Base-by-base conservation (phyloP, 306 rosid species). In the Carpinus fangiana region DNA sequence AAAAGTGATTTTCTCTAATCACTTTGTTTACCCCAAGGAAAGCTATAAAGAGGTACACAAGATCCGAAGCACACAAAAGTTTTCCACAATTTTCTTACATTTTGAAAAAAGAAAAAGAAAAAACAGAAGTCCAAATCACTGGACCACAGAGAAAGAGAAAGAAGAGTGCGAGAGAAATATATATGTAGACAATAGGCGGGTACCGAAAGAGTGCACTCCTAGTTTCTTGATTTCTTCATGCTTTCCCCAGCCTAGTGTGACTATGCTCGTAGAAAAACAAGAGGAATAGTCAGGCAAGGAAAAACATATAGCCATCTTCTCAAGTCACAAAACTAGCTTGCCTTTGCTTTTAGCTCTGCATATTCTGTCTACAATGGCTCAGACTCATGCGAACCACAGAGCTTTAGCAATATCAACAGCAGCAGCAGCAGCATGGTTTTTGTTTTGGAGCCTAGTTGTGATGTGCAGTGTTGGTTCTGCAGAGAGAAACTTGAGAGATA, bases 401-500 rank as follows among this genome's bases (percentile, higher is more conserved):
- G 76, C 85, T 66, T 76, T 84, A 50, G 74, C 73, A 59, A 46
- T 84, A 66, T 83, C 84, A 64, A 61, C 76, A 61, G 55, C 73
- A 73, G 55, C 80, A 34, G 82, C 80, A 53, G 82, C 80, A 53
- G 72, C 81, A 81, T 87, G 89, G 88, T 55, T 84, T 36, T 56
- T 82, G 54, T 84, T 87, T 21, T 78, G 78, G 79, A 59, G 76
- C 79, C 57, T 90, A 55, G 77, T 87, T 28, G 70, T 88, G 89
- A 74, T 80, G 82, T 82, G 71, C 67, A 80, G 78, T 46, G 79
- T 82, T 28, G 76, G 74, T 77, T 60, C 31, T 73, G 94, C 86
- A 2, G 94, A 90, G 74, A 86, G 92, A 74, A 57, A 75, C n/a
- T 62, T 91, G 68, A 84, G 82, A 84, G 91, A 92, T 6, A 59